Evolutionary conservation across 2,329 filamentous ascomycete genomes (phyloP).

Genomic region (Fusarium sp.): DNA sequence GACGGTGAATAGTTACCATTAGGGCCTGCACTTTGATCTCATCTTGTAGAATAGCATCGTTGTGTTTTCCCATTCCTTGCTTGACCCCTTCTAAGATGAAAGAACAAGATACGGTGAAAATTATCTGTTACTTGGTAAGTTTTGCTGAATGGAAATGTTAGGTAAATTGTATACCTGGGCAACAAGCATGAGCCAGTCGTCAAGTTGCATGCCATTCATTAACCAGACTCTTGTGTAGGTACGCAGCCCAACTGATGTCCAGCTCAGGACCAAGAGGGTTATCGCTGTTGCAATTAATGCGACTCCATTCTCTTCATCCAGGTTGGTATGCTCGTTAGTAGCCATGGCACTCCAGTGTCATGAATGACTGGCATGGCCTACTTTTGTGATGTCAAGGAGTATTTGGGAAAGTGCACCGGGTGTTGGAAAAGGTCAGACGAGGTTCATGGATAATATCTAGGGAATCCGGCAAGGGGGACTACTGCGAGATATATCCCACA

Average conservation of each 20-base stretch:
- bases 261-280: constrained; percentile 56
- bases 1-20: constrained; percentile 53
- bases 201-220: constrained; percentile 60
- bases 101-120: constrained; percentile 62
- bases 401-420: constrained; percentile 3
- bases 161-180: constrained; percentile 57
- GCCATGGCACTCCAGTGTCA: constrained; percentile 50
- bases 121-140: constrained; percentile 48
- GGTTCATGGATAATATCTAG: constrained; percentile 6
- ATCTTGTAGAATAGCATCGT: constrained; percentile 56
- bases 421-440: constrained; percentile 2
- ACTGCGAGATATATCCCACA: constrained; percentile 40
- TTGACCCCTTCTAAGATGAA: constrained; percentile 60
- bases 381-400: constrained; percentile 11
- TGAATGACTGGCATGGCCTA: constrained; percentile 36
- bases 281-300: constrained; percentile 54
- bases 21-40: constrained; percentile 59
- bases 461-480: constrained; percentile 11
- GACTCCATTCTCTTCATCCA: constrained; percentile 56
- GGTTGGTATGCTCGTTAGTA: constrained; percentile 48
- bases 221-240: constrained; percentile 59
- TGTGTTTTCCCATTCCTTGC: constrained; percentile 61
- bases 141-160: neutral
- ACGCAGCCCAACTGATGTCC: constrained; percentile 58
- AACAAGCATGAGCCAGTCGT: constrained; percentile 67